Conservation (phyloP, 2,329 filamentous ascomycete genomes). For the Lasiodiplodia sp. region DNA sequence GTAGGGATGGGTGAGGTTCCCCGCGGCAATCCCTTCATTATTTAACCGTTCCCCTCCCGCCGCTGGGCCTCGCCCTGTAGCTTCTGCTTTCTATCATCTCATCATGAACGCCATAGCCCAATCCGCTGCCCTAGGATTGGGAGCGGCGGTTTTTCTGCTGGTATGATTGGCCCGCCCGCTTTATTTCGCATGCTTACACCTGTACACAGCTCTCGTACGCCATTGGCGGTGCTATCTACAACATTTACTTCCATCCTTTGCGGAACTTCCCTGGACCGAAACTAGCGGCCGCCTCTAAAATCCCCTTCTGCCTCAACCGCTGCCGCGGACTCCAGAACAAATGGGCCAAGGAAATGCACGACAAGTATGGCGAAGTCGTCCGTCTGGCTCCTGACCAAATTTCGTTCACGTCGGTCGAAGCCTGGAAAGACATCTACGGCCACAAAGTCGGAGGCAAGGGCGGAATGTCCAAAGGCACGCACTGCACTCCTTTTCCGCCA, state of each 20-base stretch:
- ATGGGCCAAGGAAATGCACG: constrained; percentile 17
- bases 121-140: neutral
- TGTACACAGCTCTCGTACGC: neutral
- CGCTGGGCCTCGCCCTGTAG: neutral
- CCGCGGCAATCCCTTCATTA: neutral
- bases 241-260: constrained; percentile 29
- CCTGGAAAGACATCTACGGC: constrained; percentile 33
- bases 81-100: neutral
- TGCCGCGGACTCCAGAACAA: neutral
- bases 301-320: constrained; percentile 16
- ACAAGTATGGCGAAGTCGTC: constrained; percentile 30
- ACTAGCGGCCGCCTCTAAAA: constrained; percentile 16
- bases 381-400: constrained; percentile 28
- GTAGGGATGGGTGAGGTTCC: neutral
- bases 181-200: neutral
- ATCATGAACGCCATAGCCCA: constrained; percentile 4
- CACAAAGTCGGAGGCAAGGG: constrained; percentile 29
- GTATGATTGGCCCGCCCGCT: neutral
- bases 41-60: neutral
- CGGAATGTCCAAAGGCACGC: constrained; percentile 23
- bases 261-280: constrained; percentile 30
- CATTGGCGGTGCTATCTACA: constrained; percentile 19
- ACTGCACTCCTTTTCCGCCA: neutral
- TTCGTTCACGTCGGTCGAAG: constrained; percentile 27
- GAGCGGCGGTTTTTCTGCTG: constrained; percentile 15